phyloP scores from a whole-genome alignment of 2,329 filamentous ascomycete genomes.

The Cyphellophora europaea region DNA sequence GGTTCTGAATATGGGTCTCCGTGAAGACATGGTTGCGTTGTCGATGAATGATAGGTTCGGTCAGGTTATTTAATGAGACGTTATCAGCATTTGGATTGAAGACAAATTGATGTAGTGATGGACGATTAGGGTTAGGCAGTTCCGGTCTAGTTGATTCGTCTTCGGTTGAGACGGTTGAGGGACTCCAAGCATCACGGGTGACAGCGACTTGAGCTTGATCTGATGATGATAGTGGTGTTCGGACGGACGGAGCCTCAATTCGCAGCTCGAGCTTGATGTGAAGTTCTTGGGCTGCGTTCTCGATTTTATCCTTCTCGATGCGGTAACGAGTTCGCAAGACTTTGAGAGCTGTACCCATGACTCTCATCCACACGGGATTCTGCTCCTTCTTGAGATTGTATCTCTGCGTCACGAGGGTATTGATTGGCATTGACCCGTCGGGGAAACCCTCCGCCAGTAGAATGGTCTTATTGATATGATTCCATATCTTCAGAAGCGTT shows the following conservation, averaged over 20 bases:
- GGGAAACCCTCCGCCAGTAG: background rate
- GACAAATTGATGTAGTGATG: too few relatives aligned
- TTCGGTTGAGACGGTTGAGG: too few relatives aligned
- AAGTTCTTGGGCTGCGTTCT: background rate
- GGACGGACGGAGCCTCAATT: background rate
- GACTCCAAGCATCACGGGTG: background rate
- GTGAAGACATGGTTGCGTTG: too few relatives aligned
- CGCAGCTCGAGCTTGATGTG: background rate
- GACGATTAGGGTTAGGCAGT: too few relatives aligned
- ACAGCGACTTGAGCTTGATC: background rate
- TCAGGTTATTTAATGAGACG: too few relatives aligned
- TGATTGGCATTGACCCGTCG: background rate
- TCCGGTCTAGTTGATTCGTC: too few relatives aligned
- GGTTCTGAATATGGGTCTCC: too few relatives aligned
- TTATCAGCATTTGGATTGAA: too few relatives aligned
- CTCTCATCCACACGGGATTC: background rate
- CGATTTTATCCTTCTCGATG: background rate
- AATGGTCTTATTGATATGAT: background rate
- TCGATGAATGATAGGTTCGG: too few relatives aligned
- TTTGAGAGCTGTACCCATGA: background rate
- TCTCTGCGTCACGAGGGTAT: background rate
- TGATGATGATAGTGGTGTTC: too few relatives aligned
- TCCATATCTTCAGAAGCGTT: background rate
- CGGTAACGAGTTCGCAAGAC: background rate
- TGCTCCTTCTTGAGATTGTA: background rate